phyloP scores from a whole-genome alignment of 1,284 basidiomycete genomes.

The Mycosarcoma mackinlayi region DNA sequence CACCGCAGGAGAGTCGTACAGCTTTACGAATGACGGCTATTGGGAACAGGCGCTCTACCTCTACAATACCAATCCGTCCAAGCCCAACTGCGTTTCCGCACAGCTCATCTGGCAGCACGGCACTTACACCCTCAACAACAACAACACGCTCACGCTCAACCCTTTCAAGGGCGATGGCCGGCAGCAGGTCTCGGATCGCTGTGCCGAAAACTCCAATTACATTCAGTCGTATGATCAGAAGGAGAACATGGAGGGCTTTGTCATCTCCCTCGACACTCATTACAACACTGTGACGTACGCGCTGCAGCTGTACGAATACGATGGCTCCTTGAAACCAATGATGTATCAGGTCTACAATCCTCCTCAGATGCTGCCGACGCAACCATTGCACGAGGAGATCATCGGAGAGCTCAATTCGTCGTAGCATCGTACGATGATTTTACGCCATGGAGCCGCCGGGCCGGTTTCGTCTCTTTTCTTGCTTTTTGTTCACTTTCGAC shows the following conservation, averaged over 20 bases:
- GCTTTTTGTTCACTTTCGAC: not conserved
- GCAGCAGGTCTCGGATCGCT: constrained; percentile 46
- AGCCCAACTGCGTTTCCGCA: constrained; percentile 63
- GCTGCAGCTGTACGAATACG: constrained; percentile 51
- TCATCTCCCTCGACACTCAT: constrained; percentile 38
- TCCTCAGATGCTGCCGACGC: constrained; percentile 63
- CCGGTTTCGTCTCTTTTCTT: not conserved
- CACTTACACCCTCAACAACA: constrained; percentile 54
- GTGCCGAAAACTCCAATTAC: constrained; percentile 44
- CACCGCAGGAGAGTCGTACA: constrained; percentile 61
- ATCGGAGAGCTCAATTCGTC: constrained; percentile 40
- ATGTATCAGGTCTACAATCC: constrained; percentile 57
- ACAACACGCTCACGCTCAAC: constrained; percentile 52
- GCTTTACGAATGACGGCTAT: constrained; percentile 62
- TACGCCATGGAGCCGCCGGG: too few relatives aligned
- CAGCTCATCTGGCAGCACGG: constrained; percentile 67
- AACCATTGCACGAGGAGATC: constrained; percentile 51
- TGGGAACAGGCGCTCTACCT: constrained; percentile 62
- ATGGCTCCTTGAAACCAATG: constrained; percentile 52
- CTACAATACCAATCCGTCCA: constrained; percentile 58
- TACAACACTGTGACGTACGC: constrained; percentile 36
- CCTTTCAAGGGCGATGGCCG: constrained; percentile 58
- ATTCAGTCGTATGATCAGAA: constrained; percentile 52
- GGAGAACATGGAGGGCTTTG: constrained; percentile 53
- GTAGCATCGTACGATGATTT: not conserved